Conservation (phyloP, 768 basidiomycete genomes). For the Mycena belliarum region DNA sequence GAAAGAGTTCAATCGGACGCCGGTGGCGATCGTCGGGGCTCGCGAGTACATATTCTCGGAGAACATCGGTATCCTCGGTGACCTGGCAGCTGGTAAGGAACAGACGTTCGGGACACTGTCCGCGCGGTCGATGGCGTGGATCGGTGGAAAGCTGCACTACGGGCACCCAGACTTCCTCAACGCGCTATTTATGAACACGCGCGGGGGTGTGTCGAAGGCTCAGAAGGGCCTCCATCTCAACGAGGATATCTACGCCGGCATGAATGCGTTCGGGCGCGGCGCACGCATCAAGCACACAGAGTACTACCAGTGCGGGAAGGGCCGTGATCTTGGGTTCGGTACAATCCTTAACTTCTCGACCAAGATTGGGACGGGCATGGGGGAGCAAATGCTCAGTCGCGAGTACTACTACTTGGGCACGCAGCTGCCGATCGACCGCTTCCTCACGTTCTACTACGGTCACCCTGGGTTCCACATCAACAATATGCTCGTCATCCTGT, state of each 20-base stretch:
- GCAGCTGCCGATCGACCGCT: conserved; percentile 95
- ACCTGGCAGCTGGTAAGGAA: conserved; percentile 98
- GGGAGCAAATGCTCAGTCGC: conserved; percentile 98
- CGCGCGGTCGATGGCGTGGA: conserved; percentile 95
- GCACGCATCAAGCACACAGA: conserved; percentile 99
- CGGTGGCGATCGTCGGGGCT: conserved; percentile 97
- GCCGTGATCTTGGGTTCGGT: conserved; percentile 97
- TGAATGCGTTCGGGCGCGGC: conserved; percentile 96
- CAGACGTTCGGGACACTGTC: conserved; percentile 98
- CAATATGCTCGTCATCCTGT: conserved; percentile 97
- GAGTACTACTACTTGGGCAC: conserved; percentile 99
- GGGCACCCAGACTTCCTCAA: conserved; percentile 99
- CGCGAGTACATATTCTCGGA: conserved; percentile 99
- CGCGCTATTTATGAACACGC: conserved; percentile 95
- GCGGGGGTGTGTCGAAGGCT: conserved; percentile 97
- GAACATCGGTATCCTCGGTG: conserved; percentile 98
- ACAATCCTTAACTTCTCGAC: conserved; percentile 99
- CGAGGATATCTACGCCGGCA: conserved; percentile 99
- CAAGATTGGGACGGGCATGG: conserved; percentile 99
- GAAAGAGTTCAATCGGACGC: conserved; percentile 84
- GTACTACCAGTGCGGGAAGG: conserved; percentile 99
- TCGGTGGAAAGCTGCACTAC: conserved; percentile 98
- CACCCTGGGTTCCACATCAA: conserved; percentile 99
- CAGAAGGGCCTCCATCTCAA: conserved; percentile 99
- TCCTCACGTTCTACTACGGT: conserved; percentile 99